These are phyloP conservation scores for Pseudogymnoascus sp. DNA, from an alignment of 2,329 filamentous ascomycete genomes.

Conservation along the genomic window DNA sequence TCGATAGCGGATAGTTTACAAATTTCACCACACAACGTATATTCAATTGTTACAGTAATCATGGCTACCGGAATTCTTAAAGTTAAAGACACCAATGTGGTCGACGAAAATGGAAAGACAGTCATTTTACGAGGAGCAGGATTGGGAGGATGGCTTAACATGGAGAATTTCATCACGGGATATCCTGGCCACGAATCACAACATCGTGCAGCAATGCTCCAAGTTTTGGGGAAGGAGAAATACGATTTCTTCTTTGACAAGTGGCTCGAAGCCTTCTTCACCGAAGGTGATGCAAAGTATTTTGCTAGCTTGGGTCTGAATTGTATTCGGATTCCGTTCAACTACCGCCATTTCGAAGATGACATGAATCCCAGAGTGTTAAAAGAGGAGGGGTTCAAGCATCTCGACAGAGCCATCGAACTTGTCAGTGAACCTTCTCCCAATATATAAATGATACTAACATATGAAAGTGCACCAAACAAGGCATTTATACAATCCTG, in stretches of 20 bases:
- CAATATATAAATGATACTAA: neutral
- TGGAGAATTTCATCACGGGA: conserved; percentile 57
- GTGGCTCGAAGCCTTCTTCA: conserved; percentile 52
- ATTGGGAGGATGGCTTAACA: conserved; percentile 41
- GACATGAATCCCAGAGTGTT: conserved; percentile 41
- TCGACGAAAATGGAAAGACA: conserved; percentile 31
- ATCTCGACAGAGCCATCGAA: conserved; percentile 41
- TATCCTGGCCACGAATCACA: conserved; percentile 53
- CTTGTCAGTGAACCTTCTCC: conserved; percentile 26
- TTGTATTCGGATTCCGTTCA: conserved; percentile 52
- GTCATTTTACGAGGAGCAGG: conserved; percentile 37
- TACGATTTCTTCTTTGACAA: conserved; percentile 53
- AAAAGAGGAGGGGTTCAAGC: conserved; percentile 41
- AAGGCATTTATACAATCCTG: conserved; percentile 45
- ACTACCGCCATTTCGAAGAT: conserved; percentile 48
- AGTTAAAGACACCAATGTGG: conserved; percentile 32
- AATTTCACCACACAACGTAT: neutral
- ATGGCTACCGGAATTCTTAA: conserved; percentile 30
- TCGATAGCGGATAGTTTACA: neutral
- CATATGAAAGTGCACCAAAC: conserved; percentile 28
- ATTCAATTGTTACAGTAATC: neutral
- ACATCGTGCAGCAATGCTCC: conserved; percentile 45
- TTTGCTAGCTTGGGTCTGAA: conserved; percentile 49
- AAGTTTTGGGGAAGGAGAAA: conserved; percentile 47
- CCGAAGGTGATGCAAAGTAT: conserved; percentile 49